Evolutionary conservation across 768 basidiomycete genomes (phyloP).

Genomic region (Pleurotus sapidus): DNA sequence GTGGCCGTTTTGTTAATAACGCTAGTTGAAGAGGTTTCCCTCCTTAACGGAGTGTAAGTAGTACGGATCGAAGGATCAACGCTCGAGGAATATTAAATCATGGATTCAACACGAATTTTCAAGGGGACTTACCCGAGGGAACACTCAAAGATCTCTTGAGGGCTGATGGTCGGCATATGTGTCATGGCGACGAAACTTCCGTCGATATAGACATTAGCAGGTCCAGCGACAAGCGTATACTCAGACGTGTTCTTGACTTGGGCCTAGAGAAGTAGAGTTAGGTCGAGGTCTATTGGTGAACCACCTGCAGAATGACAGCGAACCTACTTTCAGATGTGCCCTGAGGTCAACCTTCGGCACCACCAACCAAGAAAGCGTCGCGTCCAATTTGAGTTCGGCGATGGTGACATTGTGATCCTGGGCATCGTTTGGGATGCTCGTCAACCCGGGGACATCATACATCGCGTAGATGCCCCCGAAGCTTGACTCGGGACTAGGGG

Average conservation of each 20-base stretch:
- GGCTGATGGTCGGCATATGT: conserved; percentile 20
- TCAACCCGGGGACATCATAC: conserved; percentile 40
- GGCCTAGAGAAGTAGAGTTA: conserved; percentile 13
- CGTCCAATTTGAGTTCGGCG: background rate
- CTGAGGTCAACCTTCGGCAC: background rate
- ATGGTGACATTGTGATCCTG: conserved; percentile 34
- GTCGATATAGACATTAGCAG: conserved; percentile 25
- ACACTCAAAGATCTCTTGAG: conserved; percentile 27
- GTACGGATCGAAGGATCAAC: background rate
- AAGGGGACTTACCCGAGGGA: conserved; percentile 20
- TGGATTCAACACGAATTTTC: conserved; percentile 30
- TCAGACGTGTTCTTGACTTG: conserved; percentile 24
- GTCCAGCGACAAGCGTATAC: conserved; percentile 20
- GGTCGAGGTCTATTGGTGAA: background rate
- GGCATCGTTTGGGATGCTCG: conserved; percentile 35
- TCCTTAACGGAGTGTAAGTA: conserved; percentile 14
- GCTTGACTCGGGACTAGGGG: too few species aligned
- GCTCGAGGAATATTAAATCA: conserved; percentile 21
- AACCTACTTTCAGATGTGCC: conserved; percentile 18
- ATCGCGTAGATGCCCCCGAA: conserved; percentile 30
- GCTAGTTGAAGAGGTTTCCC: background rate
- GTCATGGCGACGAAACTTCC: conserved; percentile 26
- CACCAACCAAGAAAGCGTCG: conserved; percentile 1
- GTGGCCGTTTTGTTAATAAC: background rate
- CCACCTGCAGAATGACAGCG: background rate